Conservation (phyloP, 768 basidiomycete species). For the Dendrothele bispora region DNA sequence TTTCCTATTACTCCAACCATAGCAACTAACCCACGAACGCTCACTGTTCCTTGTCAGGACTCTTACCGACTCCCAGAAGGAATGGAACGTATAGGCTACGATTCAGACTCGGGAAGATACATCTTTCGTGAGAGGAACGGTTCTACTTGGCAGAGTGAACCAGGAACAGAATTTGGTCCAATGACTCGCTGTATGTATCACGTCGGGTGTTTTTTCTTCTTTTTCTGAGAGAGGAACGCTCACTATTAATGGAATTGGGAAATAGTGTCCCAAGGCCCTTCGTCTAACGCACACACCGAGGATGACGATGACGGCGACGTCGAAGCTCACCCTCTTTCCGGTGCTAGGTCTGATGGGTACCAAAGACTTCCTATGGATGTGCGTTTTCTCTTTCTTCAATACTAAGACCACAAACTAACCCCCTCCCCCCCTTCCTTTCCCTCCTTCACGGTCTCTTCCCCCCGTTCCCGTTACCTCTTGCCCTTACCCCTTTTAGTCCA, state of each 20-base stretch:
- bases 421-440: constrained; percentile 12
- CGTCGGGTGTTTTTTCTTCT: too few species aligned
- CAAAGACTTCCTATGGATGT: constrained; percentile 55
- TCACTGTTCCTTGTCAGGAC: constrained; percentile 31
- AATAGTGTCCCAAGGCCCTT: constrained; percentile 30
- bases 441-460: constrained; percentile 32
- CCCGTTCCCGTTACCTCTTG: constrained; percentile 33
- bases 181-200: constrained; percentile 43
- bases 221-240: background rate
- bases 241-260: too few species aligned
- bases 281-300: constrained; percentile 17
- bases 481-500: constrained; percentile 33
- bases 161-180: constrained; percentile 64
- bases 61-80: constrained; percentile 53
- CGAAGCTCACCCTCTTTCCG: constrained; percentile 48
- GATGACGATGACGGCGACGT: constrained; percentile 43
- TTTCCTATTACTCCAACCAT: background rate
- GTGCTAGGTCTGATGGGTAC: constrained; percentile 52
- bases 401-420: background rate
- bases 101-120: constrained; percentile 68
- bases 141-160: constrained; percentile 52
- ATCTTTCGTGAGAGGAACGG: constrained; percentile 61
- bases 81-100: constrained; percentile 73
- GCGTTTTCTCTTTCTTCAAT: constrained; percentile 16
- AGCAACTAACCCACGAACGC: background rate